Conservation (phyloP, 2,329 filamentous ascomycete genomes). For the Ophiosphaerella korrae region DNA sequence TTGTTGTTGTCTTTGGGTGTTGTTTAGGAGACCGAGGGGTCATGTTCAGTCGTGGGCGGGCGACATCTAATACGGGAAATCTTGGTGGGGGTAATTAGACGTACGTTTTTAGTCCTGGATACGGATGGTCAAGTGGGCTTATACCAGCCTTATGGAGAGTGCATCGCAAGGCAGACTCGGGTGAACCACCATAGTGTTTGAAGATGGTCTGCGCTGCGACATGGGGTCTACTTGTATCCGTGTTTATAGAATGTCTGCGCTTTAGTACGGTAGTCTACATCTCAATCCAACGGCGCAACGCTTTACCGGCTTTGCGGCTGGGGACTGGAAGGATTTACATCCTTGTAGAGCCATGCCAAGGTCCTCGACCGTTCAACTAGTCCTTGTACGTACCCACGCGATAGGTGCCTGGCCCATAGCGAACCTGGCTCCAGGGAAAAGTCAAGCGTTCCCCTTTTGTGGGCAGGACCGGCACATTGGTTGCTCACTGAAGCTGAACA, state of each 20-base stretch:
- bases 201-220: constrained; percentile 41
- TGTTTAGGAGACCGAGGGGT: constrained; percentile 41
- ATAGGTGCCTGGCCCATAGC: constrained; percentile 32
- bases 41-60: constrained; percentile 37
- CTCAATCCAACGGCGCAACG: constrained; percentile 35
- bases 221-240: constrained; percentile 42
- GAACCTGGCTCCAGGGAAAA: constrained; percentile 31
- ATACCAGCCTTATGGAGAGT: constrained; percentile 38
- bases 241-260: constrained; percentile 39
- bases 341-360: constrained; percentile 41
- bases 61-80: constrained; percentile 33
- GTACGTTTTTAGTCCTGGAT: constrained; percentile 40
- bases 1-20: constrained; percentile 35
- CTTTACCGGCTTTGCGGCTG: constrained; percentile 45
- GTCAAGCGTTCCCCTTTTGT: constrained; percentile 21
- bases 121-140: constrained; percentile 27
- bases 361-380: constrained; percentile 45
- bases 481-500: neutral
- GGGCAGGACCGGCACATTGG: constrained; percentile 1
- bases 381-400: constrained; percentile 31
- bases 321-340: constrained; percentile 45
- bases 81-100: constrained; percentile 38
- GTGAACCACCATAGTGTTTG: constrained; percentile 32
- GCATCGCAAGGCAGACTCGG: constrained; percentile 41
- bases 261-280: constrained; percentile 31